phyloP scores from a whole-genome alignment of 495 filamentous ascomycete genomes.

The Penicillium parvum region DNA sequence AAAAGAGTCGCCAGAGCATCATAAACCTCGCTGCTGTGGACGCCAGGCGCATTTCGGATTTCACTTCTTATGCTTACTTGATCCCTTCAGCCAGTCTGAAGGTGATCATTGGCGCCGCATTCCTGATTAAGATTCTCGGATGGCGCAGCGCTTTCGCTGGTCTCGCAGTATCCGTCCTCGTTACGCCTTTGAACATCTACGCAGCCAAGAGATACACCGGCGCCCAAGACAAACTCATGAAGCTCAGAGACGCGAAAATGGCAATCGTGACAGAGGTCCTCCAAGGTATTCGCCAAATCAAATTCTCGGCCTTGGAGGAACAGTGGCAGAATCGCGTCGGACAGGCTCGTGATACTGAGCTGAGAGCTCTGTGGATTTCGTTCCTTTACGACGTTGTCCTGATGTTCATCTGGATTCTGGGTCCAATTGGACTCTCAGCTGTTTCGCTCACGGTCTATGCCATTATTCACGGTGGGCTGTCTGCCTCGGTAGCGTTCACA shows the following conservation, averaged over 20 bases:
- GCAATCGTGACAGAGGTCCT: constrained; percentile 74
- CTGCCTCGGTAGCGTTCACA: constrained; percentile 77
- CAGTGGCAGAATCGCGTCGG: constrained; percentile 75
- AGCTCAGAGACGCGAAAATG: constrained; percentile 72
- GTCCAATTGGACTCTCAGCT: constrained; percentile 70
- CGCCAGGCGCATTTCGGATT: constrained; percentile 66
- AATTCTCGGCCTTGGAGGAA: constrained; percentile 77
- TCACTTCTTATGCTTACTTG: constrained; percentile 60
- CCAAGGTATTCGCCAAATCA: constrained; percentile 82
- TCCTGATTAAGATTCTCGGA: constrained; percentile 66
- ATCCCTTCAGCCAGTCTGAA: constrained; percentile 54
- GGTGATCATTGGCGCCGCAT: constrained; percentile 58
- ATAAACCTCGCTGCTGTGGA: constrained; percentile 81
- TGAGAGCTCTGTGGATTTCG: constrained; percentile 59
- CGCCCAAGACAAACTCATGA: constrained; percentile 72
- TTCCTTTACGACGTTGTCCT: constrained; percentile 55
- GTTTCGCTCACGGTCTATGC: constrained; percentile 68
- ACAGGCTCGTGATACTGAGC: constrained; percentile 61
- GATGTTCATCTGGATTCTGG: constrained; percentile 66
- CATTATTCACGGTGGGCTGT: constrained; percentile 53
- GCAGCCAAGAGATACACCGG: constrained; percentile 61
- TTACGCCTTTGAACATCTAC: constrained; percentile 66
- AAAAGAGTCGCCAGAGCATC: constrained; percentile 68
- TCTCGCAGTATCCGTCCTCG: constrained; percentile 56
- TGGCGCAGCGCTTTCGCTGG: constrained; percentile 68